Base-by-base conservation (phyloP, 495 filamentous ascomycete genomes). In the Aspergillus cavernicola region DNA sequence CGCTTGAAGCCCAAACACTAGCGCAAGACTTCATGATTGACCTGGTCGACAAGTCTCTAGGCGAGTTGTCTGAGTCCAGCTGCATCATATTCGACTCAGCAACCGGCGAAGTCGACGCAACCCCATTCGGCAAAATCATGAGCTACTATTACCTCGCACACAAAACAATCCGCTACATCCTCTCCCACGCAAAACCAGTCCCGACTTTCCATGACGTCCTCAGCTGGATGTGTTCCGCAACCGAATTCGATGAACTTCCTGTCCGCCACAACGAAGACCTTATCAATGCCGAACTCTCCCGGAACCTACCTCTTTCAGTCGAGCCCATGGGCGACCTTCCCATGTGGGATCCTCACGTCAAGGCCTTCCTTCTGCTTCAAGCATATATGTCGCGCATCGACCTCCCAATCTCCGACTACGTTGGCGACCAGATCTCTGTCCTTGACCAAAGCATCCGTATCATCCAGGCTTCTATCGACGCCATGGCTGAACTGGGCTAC, bases 191-290 rank as follows among this genome's bases (percentile, higher is more conserved):
- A 39, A 95, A 90, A 58, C 80, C 80, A 5, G 70, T 85, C 16
- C 91, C 91, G 3, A 81, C 77, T 8, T 95, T 97, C 66, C 77
- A 85, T n/a, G 89, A 97, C 58, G 89, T 86, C 1, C 74, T 97
- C 0, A 80, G 83, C 33, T 97, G 92, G 93, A 92, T 97, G 85
- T 93, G 84, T 53, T 81, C 82, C 42, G 95, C 93, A 8, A 90
- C 86, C 12, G 93, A 99, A 73, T 99, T 97, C 67, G 91, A 97
- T 64, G 93, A 99, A 66, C 83, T 99, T 10, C 93, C 93, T 0
- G 95, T 97, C n/a, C 87, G 93, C 4, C 93, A 99, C 70, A 99
- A 99, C 67, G 93, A 99, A 70, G 93, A 99, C 68, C 84, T 99
- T 31, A 92, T 99, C 76, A 99, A 99, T 65, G 85, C 83, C 1